phyloP scores from a whole-genome alignment of 2,329 filamentous ascomycete genomes.

The Acarospora socialis region DNA sequence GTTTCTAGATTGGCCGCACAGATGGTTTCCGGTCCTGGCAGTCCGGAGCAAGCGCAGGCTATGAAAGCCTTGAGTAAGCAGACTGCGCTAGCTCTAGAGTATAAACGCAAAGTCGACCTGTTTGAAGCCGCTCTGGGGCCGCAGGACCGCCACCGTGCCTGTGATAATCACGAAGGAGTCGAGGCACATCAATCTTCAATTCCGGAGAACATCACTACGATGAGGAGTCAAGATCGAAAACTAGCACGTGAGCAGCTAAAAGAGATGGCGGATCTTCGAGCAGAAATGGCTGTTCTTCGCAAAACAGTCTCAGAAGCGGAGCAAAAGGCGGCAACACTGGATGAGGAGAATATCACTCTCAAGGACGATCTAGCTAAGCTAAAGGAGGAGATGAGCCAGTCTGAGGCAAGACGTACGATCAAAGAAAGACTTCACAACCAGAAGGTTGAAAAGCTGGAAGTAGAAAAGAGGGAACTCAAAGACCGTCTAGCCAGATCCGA shows the following conservation, averaged over 20 bases:
- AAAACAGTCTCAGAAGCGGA: constrained; percentile 25
- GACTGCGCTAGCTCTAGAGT: constrained; percentile 29
- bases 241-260: constrained; percentile 23
- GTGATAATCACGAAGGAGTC: neutral
- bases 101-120: constrained; percentile 28
- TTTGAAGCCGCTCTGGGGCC: constrained; percentile 4
- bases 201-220: constrained; percentile 19
- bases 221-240: constrained; percentile 22
- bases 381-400: constrained; percentile 29
- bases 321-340: constrained; percentile 26
- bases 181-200: neutral
- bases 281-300: constrained; percentile 23
- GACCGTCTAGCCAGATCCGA: constrained; percentile 18
- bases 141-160: neutral
- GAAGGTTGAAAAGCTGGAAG: constrained; percentile 25
- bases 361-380: constrained; percentile 27
- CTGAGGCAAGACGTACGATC: constrained; percentile 28
- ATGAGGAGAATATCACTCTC: constrained; percentile 27
- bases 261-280: constrained; percentile 20
- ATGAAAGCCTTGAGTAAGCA: constrained; percentile 30
- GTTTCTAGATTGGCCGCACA: constrained; percentile 26
- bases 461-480: constrained; percentile 27
- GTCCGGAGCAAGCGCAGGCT: constrained; percentile 18
- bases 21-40: constrained; percentile 6
- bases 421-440: constrained; percentile 29